These are phyloP conservation scores for Hydnum rufescens DNA, from an alignment of 768 basidiomycete species.

Conservation along the genomic window DNA sequence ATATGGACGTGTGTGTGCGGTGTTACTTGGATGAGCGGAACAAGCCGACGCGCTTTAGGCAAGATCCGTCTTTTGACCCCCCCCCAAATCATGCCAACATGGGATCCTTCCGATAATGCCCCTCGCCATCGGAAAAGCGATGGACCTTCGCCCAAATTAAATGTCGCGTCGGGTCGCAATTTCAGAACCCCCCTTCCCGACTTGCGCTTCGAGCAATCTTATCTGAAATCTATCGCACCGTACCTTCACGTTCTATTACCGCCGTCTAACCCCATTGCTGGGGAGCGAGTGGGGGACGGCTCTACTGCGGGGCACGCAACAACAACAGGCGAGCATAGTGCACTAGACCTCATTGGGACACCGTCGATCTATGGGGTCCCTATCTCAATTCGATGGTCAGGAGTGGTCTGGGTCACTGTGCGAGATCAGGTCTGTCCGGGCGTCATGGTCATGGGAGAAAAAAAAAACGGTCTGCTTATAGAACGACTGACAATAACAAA, in stretches of 20 bases:
- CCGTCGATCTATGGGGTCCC: constrained; percentile 8
- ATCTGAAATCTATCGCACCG: constrained; percentile 11
- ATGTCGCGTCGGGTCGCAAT: not conserved
- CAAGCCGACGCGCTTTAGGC: no score
- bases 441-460: no score
- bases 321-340: constrained; percentile 3
- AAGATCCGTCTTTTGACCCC: no score
- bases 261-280: not conserved
- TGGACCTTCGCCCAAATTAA: not conserved
- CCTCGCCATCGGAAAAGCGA: not conserved
- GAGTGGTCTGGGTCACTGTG: constrained; percentile 10
- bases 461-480: not conserved
- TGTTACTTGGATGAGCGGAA: no score
- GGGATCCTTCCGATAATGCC: not conserved
- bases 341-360: constrained; percentile 1
- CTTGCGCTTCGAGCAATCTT: constrained; percentile 13
- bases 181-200: constrained; percentile 13
- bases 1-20: no score
- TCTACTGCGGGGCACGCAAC: not conserved
- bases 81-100: not conserved
- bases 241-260: constrained; percentile 6
- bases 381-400: constrained; percentile 10
- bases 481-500: not conserved
- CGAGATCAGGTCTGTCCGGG: constrained; percentile 12
- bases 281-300: constrained; percentile 1